Evolutionary conservation across 176 grass and related monocot species (phyloP).

Genomic region (Chrysopogon serrulatus): DNA sequence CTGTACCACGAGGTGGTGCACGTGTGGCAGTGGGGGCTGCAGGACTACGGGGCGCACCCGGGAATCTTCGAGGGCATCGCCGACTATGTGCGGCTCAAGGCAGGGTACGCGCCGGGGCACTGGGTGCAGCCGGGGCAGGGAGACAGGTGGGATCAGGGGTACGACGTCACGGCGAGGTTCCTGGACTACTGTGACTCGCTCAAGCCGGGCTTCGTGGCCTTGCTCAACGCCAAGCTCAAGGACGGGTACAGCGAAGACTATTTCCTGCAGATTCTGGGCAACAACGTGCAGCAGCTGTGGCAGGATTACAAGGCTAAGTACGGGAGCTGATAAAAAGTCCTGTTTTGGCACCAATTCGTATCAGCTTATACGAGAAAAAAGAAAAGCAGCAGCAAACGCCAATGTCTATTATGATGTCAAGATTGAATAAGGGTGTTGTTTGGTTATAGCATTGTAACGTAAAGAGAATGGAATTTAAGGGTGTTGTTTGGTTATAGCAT

Average conservation of each 20-base stretch:
- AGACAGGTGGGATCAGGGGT: conserved; percentile 44
- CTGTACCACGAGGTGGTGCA: conserved; percentile 69
- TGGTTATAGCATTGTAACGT: too few species aligned
- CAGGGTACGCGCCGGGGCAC: conserved; percentile 38
- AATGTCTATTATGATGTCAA: too few species aligned
- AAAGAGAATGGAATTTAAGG: too few species aligned
- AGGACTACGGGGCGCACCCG: background rate
- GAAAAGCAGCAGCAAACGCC: too few species aligned
- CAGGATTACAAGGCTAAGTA: conserved; percentile 63
- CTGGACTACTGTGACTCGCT: conserved; percentile 60
- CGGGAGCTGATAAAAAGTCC: background rate
- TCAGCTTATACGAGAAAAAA: too few species aligned
- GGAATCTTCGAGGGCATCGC: conserved; percentile 69
- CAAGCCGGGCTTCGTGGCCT: conserved; percentile 49
- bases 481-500: too few species aligned
- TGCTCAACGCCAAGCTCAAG: conserved; percentile 64
- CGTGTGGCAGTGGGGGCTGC: conserved; percentile 65
- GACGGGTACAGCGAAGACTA: conserved; percentile 49
- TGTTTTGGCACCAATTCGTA: too few species aligned
- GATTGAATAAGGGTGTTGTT: too few species aligned
- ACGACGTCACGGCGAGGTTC: conserved; percentile 61
- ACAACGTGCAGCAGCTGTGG: conserved; percentile 65
- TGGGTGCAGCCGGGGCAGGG: conserved; percentile 53
- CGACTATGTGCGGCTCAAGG: conserved; percentile 49
- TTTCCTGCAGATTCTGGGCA: conserved; percentile 49